Percentiles rank a stretch among this genome's conserved stretches.
Conservation (phyloP, 1,139 yeast genomes). For the Debaryomycetaceae sp. region DNA sequence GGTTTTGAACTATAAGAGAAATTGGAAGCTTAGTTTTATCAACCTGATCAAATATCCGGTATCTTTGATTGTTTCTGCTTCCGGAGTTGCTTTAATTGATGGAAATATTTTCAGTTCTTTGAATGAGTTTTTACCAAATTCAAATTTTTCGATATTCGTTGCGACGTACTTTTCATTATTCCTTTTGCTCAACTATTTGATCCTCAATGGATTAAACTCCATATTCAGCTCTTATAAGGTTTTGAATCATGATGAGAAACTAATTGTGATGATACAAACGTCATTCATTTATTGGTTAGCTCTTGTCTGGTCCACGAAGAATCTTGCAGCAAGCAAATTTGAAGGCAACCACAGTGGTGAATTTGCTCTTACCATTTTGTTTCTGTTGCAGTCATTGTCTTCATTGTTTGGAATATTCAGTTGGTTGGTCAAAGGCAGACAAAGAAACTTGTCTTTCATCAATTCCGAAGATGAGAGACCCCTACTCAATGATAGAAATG, state of each 20-base stretch:
- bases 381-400: conserved; percentile 48
- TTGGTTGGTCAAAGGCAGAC: conserved; percentile 32
- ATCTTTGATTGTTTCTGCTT: conserved; percentile 43
- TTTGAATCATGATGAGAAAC: conserved; percentile 65
- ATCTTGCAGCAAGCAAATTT: conserved; percentile 38
- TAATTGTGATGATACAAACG: conserved; percentile 58
- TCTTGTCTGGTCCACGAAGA: conserved; percentile 42
- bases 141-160: conserved; percentile 38
- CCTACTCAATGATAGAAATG: conserved; percentile 19
- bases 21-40: conserved; percentile 47
- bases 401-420: conserved; percentile 54
- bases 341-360: conserved; percentile 60
- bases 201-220: conserved; percentile 46
- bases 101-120: conserved; percentile 24
- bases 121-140: conserved; percentile 61
- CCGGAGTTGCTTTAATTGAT: conserved; percentile 33
- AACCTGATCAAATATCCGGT: conserved; percentile 52
- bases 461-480: conserved; percentile 28
- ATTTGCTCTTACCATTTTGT: conserved; percentile 50
- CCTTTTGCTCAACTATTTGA: conserved; percentile 50
- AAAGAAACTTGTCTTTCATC: conserved; percentile 5
- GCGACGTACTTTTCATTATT: conserved; percentile 46
- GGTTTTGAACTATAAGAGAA: conserved; percentile 39
- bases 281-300: conserved; percentile 55
- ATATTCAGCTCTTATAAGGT: conserved; percentile 48